Evolutionary conservation across 2,329 filamentous ascomycete species (phyloP).

Genomic region (Trichophyton equinum): DNA sequence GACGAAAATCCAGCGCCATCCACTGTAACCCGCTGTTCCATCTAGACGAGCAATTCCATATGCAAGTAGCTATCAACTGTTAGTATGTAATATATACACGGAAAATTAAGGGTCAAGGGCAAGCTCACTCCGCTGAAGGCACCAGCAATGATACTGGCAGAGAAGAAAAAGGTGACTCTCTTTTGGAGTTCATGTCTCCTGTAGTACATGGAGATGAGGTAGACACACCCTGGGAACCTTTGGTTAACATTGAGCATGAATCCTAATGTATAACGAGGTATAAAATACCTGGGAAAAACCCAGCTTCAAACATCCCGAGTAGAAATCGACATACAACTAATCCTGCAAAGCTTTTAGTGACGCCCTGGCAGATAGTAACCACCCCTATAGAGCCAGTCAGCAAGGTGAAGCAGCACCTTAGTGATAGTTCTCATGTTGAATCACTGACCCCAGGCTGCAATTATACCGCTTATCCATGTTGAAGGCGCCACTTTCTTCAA

Average conservation of each 20-base stretch:
- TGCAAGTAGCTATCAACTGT: conserved; percentile 24
- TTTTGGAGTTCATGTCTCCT: conserved; percentile 30
- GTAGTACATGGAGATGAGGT: conserved; percentile 27
- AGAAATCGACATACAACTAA: conserved; percentile 27
- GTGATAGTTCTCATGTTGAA: not conserved
- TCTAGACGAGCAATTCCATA: conserved; percentile 32
- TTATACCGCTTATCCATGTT: conserved; percentile 31
- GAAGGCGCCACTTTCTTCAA: conserved; percentile 33
- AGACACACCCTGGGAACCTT: conserved; percentile 18
- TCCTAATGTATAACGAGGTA: not conserved
- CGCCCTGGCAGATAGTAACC: conserved; percentile 32
- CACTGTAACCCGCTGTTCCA: conserved; percentile 27
- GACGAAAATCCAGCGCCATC: conserved; percentile 40
- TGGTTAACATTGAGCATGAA: not conserved
- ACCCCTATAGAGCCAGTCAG: conserved; percentile 21
- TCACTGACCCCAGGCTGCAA: conserved; percentile 24
- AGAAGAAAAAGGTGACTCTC: conserved; percentile 26
- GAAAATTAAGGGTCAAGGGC: not conserved
- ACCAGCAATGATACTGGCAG: conserved; percentile 27
- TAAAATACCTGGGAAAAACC: conserved; percentile 26
- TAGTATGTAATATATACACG: not conserved
- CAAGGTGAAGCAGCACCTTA: conserved; percentile 7
- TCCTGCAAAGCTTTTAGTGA: conserved; percentile 30
- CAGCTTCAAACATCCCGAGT: conserved; percentile 28
- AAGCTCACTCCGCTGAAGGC: conserved; percentile 27